Evolutionary conservation across 768 basidiomycete genomes (phyloP).

Genomic region (Phylloporus sp.): DNA sequence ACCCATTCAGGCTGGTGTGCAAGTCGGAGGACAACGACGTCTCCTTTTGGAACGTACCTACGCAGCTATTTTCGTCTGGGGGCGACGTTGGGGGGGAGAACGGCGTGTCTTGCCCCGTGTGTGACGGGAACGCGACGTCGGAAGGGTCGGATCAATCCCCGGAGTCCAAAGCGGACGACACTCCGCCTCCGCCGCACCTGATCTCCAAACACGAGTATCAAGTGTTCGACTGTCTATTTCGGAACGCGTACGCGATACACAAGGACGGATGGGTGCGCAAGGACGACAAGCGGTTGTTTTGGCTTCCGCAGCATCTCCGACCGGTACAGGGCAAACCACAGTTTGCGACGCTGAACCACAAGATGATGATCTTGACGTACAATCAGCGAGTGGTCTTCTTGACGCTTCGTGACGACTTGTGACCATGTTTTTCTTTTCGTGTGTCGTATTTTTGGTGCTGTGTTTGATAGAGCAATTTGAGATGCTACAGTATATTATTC

Average conservation of each 20-base stretch:
- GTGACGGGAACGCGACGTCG: not conserved
- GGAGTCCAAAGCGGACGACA: not conserved
- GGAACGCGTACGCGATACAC: constrained; percentile 1
- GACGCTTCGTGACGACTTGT: not conserved
- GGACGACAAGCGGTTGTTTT: constrained; percentile 6
- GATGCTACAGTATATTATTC: no score
- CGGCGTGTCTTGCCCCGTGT: not conserved
- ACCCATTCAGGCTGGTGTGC: constrained; percentile 2
- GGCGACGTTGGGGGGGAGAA: not conserved
- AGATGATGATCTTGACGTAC: constrained; percentile 7
- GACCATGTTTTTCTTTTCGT: not conserved
- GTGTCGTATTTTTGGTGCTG: no score
- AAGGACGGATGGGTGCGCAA: constrained; percentile 12
- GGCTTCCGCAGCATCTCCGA: constrained; percentile 10
- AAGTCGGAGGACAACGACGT: not conserved
- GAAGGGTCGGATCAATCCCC: no score
- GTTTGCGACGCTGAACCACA: constrained; percentile 1
- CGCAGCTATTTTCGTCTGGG: not conserved
- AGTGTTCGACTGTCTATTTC: constrained; percentile 3
- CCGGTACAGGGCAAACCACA: not conserved
- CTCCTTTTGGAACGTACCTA: constrained; percentile 3
- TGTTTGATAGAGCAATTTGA: no score
- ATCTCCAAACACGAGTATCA: constrained; percentile 2
- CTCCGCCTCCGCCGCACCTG: not conserved
- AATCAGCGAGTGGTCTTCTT: constrained; percentile 3